Conservation (phyloP, 2,329 filamentous ascomycete species). For the Gaeumannomyces sp. region DNA sequence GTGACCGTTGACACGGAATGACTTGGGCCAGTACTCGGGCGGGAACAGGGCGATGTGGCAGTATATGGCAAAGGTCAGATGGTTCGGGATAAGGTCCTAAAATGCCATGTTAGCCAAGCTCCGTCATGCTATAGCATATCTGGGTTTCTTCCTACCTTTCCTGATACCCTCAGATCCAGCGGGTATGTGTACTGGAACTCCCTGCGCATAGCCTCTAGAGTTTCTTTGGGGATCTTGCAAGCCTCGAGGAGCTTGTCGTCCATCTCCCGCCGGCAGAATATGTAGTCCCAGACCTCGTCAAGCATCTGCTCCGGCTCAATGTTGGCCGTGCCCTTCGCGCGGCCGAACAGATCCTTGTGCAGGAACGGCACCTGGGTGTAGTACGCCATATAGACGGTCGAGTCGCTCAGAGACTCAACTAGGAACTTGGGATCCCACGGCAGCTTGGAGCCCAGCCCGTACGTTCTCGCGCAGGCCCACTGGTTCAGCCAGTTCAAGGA, state of each 20-base stretch:
- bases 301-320: slow-evolving; percentile 81
- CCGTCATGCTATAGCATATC: too few species aligned
- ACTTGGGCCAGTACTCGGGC: slow-evolving; percentile 79
- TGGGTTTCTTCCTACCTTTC: slow-evolving; percentile 46
- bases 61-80: slow-evolving; percentile 94
- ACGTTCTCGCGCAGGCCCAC: slow-evolving; percentile 91
- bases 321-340: slow-evolving; percentile 58
- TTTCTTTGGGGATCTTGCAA: slow-evolving; percentile 66
- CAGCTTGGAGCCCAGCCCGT: slow-evolving; percentile 86
- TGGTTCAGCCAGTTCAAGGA: slow-evolving; percentile 90
- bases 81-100: slow-evolving; percentile 78
- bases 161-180: slow-evolving; percentile 77
- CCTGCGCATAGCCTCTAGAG: slow-evolving; percentile 73
- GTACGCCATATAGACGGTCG: slow-evolving; percentile 85
- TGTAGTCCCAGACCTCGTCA: slow-evolving; percentile 93
- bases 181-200: slow-evolving; percentile 98
- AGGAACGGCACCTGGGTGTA: slow-evolving; percentile 61
- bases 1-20: slow-evolving; percentile 86
- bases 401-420: slow-evolving; percentile 63
- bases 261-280: slow-evolving; percentile 73
- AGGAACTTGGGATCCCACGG: slow-evolving; percentile 90
- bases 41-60: slow-evolving; percentile 87
- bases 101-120: neutral
- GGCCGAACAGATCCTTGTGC: slow-evolving; percentile 80
- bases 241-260: slow-evolving; percentile 55